Percentiles rank a stretch among this genome's conserved stretches.
phyloP scores from a whole-genome alignment of 2,329 filamentous ascomycete genomes.

The Sporothrix curviconia region DNA sequence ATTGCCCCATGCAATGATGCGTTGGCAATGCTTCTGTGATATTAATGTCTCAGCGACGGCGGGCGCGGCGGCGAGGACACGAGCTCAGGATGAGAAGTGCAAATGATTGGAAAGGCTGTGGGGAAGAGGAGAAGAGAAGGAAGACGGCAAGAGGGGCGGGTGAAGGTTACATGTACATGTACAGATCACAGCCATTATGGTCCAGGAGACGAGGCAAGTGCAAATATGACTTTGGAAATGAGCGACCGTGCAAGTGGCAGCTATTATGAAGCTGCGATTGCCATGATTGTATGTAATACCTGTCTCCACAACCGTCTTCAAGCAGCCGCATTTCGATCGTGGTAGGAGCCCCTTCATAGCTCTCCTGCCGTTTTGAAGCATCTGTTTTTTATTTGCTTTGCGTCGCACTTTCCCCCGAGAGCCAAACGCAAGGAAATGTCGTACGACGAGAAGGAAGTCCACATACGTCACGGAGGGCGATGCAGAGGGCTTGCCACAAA shows the following conservation, averaged over 20 bases:
- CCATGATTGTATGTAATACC: too few species aligned
- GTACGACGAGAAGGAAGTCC: not conserved
- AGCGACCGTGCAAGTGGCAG: too few species aligned
- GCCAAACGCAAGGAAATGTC: not conserved
- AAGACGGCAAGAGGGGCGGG: not conserved
- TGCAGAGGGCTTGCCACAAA: not conserved
- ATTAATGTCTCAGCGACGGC: conserved; percentile 31
- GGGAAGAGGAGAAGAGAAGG: not conserved
- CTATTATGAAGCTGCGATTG: too few species aligned
- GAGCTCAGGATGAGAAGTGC: not conserved
- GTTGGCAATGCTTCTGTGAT: conserved; percentile 58
- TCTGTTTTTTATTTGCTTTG: not conserved
- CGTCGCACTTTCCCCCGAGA: not conserved
- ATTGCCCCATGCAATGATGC: conserved; percentile 64
- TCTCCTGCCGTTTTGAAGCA: too few species aligned
- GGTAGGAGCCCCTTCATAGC: too few species aligned
- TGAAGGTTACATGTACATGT: too few species aligned
- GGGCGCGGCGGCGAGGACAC: not conserved
- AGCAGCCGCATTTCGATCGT: too few species aligned
- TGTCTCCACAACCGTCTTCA: too few species aligned
- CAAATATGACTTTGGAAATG: too few species aligned
- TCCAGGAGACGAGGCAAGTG: too few species aligned
- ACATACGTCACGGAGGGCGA: not conserved
- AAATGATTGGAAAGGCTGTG: not conserved
- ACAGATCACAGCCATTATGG: too few species aligned